Conservation (phyloP, 176 grass and related monocot species). For the Cocos nucifera region DNA sequence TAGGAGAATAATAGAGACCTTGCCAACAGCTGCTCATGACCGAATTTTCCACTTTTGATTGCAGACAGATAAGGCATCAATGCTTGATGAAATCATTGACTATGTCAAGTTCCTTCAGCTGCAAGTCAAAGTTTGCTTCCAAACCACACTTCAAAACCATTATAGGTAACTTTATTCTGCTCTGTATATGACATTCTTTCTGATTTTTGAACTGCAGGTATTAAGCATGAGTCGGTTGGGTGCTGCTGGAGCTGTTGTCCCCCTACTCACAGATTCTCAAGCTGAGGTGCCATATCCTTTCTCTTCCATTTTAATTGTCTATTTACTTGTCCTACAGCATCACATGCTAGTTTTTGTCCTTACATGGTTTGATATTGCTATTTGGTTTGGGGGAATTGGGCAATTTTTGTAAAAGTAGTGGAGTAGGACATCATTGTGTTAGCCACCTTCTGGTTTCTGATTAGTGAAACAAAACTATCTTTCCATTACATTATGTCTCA, state of each 20-base stretch:
- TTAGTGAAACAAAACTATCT: too few species aligned
- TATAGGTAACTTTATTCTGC: background rate
- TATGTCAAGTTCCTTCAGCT: slow-evolving; percentile 29
- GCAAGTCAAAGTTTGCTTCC: slow-evolving; percentile 24
- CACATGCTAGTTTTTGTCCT: background rate
- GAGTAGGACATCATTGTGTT: too few species aligned
- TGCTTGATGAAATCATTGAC: slow-evolving; percentile 31
- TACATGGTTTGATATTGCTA: too few species aligned
- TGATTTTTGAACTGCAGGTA: slow-evolving; percentile 12
- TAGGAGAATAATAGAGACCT: too few species aligned
- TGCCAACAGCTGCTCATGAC: too few species aligned
- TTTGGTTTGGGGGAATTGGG: too few species aligned
- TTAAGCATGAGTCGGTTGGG: slow-evolving; percentile 29
- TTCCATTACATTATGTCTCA: too few species aligned
- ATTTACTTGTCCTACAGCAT: background rate
- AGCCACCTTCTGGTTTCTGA: too few species aligned
- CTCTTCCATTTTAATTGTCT: background rate
- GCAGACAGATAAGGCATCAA: slow-evolving; percentile 29
- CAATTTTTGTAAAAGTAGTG: too few species aligned
- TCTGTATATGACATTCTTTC: background rate
- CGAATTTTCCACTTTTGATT: slow-evolving; percentile 1
- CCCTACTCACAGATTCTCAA: slow-evolving; percentile 16
- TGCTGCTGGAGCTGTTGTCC: slow-evolving; percentile 17
- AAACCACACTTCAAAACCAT: background rate
- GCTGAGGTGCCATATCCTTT: slow-evolving; percentile 14